phyloP scores from a whole-genome alignment of 208 protist species.

The Trypanosoma cruzi region DNA sequence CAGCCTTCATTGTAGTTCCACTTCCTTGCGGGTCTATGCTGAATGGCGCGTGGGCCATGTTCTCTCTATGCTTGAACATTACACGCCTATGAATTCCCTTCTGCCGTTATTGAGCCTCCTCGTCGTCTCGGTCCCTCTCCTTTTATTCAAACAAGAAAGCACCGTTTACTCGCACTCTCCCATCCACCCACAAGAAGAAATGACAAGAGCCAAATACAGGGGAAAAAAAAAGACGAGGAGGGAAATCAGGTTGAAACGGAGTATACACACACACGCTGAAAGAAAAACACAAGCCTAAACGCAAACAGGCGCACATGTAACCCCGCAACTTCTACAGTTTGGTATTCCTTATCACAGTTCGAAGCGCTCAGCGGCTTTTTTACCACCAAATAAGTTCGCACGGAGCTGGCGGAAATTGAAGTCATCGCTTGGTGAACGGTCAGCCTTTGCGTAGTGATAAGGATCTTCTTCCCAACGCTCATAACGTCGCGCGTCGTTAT shows the following conservation, averaged over 20 bases:
- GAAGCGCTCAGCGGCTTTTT: constrained; percentile 61
- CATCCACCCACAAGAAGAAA: background rate
- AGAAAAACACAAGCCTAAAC: background rate
- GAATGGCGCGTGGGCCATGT: constrained; percentile 46
- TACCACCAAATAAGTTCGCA: constrained; percentile 78
- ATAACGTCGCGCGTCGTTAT: constrained; percentile 86
- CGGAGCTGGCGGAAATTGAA: constrained; percentile 83
- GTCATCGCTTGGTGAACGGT: constrained; percentile 80
- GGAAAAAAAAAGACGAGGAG: background rate
- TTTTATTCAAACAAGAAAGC: background rate
- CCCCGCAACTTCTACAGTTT: background rate
- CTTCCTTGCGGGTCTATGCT: constrained; percentile 44
- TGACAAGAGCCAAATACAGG: background rate
- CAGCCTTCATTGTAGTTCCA: constrained; percentile 22
- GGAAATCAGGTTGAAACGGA: too few relatives aligned
- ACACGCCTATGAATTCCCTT: background rate
- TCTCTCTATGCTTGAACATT: constrained; percentile 78
- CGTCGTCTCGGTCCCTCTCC: background rate
- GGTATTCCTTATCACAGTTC: constrained; percentile 43
- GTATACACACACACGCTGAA: background rate
- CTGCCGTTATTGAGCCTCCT: background rate
- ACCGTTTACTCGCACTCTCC: background rate
- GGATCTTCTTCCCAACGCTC: constrained; percentile 92
- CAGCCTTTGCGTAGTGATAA: constrained; percentile 87
- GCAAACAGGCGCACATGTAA: too few relatives aligned